Base-by-base conservation (phyloP, 495 filamentous ascomycete genomes). In the Penicillium bovifimosum region DNA sequence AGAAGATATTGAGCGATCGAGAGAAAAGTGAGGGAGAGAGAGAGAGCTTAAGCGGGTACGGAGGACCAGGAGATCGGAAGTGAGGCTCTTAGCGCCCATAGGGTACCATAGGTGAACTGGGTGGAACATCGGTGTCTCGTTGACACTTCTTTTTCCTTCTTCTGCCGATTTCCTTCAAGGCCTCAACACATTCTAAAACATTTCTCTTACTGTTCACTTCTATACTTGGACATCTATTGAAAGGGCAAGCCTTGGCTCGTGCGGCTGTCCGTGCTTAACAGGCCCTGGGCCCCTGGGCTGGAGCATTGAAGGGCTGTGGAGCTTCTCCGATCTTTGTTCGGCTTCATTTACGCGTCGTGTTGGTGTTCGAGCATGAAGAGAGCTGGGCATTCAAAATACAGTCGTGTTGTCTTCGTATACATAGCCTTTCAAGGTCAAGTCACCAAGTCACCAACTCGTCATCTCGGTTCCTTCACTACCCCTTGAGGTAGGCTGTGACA, bases 171-270 rank as follows among this genome's bases (percentile, higher is more conserved):
- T 14, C 14, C 20, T 42, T 36, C 34, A 16, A 16, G 4, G 20
- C 2, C 4, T 24, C 20, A 24, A 24, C 20, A 24, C 20, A 24
- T 24, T 24, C 20, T 24, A 24, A 24, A 2, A 24, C 20, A 24
- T 24, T 6, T 36, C 5, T 14, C 33, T 35, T 11, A 10, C 2
- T 35, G 7, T 42, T 28, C 6, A 28, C 13, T 9, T 41, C 10
- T 14, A 36, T 36, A 16, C n/a, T 36, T 36, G 34, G 13, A 36
- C n/a, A 3, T 36, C 8, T 6, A 31, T 9, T 9, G 9, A 27
- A 44, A 47, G 52, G 50, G 34, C 36, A 56, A 63, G 64, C 60
- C 63, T 62, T 62, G 62, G 62, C 63, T 62, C 64, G 62, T 67
- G 64, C 55, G 33, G 50, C 36, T 59, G 64, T 67, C 64, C 51